Conservation (phyloP, 2,329 filamentous ascomycete species). For the Trichophyton schoenleinii region DNA sequence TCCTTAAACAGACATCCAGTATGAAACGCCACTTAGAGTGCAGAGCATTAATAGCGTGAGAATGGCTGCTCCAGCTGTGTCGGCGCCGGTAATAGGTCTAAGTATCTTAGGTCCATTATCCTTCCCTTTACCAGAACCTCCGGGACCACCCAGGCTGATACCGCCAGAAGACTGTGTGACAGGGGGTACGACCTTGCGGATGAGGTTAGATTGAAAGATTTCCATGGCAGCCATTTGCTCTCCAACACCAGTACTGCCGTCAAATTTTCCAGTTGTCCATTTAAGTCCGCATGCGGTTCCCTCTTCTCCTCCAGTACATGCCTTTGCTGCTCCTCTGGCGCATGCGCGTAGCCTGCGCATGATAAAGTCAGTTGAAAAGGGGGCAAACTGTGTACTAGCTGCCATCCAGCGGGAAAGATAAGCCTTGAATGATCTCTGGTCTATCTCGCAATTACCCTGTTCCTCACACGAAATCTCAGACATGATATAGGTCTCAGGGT, state of each 20-base stretch:
- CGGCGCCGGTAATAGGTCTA: conserved; percentile 20
- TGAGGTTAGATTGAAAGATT: conserved; percentile 49
- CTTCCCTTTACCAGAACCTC: conserved; percentile 8
- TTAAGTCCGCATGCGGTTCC: conserved; percentile 52
- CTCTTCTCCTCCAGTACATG: conserved; percentile 49
- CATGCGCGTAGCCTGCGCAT: conserved; percentile 47
- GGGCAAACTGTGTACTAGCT: conserved; percentile 49
- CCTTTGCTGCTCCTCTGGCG: conserved; percentile 46
- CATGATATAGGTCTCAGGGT: conserved; percentile 38
- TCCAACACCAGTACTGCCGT: conserved; percentile 50
- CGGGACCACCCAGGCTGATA: conserved; percentile 25
- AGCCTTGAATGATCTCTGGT: conserved; percentile 63
- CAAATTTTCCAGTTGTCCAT: conserved; percentile 45
- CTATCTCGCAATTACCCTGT: conserved; percentile 49
- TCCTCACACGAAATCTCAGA: conserved; percentile 57
- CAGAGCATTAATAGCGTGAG: conserved; percentile 24
- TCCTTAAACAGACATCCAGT: not conserved
- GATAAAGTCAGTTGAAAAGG: conserved; percentile 44
- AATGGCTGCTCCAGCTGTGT: conserved; percentile 29
- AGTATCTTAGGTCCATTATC: conserved; percentile 11
- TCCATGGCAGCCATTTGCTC: conserved; percentile 57
- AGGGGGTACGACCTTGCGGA: conserved; percentile 35
- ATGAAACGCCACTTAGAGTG: conserved; percentile 17
- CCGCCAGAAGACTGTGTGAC: conserved; percentile 47
- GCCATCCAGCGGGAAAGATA: conserved; percentile 55